Percentiles rank a stretch among this genome's conserved stretches.
Conservation (phyloP, 495 filamentous ascomycete species). For the Penicillium atrosanguineum region DNA sequence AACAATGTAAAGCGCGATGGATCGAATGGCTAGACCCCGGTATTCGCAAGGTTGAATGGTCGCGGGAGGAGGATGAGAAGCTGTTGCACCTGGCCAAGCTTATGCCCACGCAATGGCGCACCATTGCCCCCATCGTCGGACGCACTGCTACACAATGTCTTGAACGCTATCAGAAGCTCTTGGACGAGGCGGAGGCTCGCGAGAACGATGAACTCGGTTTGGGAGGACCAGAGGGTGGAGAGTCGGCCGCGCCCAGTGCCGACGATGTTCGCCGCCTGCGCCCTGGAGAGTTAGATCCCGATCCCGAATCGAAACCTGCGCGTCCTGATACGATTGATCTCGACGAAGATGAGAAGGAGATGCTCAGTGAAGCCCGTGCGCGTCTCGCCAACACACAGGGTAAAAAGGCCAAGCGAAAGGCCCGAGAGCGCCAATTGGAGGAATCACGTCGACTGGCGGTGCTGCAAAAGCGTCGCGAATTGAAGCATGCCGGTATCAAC, state of each 20-base stretch:
- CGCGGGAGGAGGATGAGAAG: slow-evolving; percentile 97
- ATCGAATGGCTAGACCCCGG: slow-evolving; percentile 96
- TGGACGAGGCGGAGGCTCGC: slow-evolving; percentile 92
- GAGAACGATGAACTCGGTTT: slow-evolving; percentile 83
- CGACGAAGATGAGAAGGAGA: slow-evolving; percentile 98
- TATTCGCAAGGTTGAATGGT: slow-evolving; percentile 98
- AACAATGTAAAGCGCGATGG: slow-evolving; percentile 99
- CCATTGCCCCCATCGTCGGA: slow-evolving; percentile 94
- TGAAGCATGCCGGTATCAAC: slow-evolving; percentile 97
- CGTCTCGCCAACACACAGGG: slow-evolving; percentile 96
- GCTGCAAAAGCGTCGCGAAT: slow-evolving; percentile 90
- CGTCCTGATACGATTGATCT: slow-evolving; percentile 95
- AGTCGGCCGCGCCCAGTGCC: slow-evolving; percentile 83
- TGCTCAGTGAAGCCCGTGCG: slow-evolving; percentile 95
- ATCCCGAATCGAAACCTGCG: slow-evolving; percentile 96
- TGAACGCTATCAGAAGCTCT: slow-evolving; percentile 92
- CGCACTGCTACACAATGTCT: slow-evolving; percentile 95
- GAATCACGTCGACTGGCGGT: slow-evolving; percentile 87
- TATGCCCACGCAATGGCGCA: slow-evolving; percentile 99
- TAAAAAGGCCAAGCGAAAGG: slow-evolving; percentile 98
- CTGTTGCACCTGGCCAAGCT: slow-evolving; percentile 92
- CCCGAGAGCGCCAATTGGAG: slow-evolving; percentile 90
- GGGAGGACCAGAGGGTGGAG: slow-evolving; percentile 82
- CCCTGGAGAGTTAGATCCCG: slow-evolving; percentile 92
- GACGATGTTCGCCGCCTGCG: slow-evolving; percentile 88